These are phyloP conservation scores for Lentinula raphanica DNA, from an alignment of 768 basidiomycete species.

Conservation along the genomic window DNA sequence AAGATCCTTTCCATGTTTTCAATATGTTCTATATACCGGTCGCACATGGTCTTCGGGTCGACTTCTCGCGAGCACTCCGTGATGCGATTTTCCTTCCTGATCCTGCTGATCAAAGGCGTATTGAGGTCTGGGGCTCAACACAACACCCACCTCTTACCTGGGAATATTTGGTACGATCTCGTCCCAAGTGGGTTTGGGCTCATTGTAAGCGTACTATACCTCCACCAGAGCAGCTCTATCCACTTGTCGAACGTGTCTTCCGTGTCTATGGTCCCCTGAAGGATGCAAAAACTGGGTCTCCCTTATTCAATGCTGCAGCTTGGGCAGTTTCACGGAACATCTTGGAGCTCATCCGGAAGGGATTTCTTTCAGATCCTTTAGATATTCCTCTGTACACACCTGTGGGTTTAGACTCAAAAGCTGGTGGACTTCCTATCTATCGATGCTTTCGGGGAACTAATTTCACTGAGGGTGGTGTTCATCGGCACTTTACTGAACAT, in stretches of 20 bases:
- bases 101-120: slow-evolving; percentile 6
- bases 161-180: not conserved
- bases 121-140: not conserved
- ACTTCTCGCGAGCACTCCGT: slow-evolving; percentile 6
- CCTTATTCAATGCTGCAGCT: slow-evolving; percentile 15
- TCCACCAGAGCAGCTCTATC: slow-evolving; percentile 15
- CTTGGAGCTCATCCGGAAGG: slow-evolving; percentile 13
- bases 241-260: slow-evolving; percentile 13
- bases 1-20: slow-evolving; percentile 14
- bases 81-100: slow-evolving; percentile 13
- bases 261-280: slow-evolving; percentile 17
- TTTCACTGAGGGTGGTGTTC: not conserved
- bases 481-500: not conserved
- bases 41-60: slow-evolving; percentile 6
- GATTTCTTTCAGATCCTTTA: slow-evolving; percentile 18
- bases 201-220: slow-evolving; percentile 11
- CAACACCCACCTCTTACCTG: not conserved
- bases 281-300: slow-evolving; percentile 13
- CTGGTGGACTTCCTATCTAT: slow-evolving; percentile 15
- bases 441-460: not conserved
- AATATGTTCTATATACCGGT: slow-evolving; percentile 12
- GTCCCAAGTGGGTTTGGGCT: not conserved
- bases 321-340: slow-evolving; percentile 12
- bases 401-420: slow-evolving; percentile 5
- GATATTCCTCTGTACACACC: slow-evolving; percentile 10